Percentiles rank a stretch among this genome's conserved stretches.
These are phyloP conservation scores for Eutrema japonicum DNA, from an alignment of 345 rosid genomes.

Conservation along the genomic window DNA sequence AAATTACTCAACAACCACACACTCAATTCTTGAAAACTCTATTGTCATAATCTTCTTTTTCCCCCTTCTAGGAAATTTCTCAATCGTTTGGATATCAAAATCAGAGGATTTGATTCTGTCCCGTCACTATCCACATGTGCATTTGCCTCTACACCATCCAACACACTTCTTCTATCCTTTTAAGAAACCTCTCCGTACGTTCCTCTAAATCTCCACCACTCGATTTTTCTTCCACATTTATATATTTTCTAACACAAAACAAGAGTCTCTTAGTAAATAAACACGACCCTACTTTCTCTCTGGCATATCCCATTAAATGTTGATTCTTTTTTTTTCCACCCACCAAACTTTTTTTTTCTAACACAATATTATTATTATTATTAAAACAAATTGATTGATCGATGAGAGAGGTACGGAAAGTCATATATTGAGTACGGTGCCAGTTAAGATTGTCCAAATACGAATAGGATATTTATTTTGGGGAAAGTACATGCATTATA, in stretches of 20 bases:
- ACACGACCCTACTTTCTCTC: conserved; percentile 31
- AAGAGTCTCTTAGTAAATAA: conserved; percentile 23
- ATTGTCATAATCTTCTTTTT: conserved; percentile 8
- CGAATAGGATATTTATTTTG: conserved; percentile 26
- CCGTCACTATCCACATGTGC: conserved; percentile 44
- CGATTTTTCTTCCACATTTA: conserved; percentile 20
- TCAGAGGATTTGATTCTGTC: conserved; percentile 36
- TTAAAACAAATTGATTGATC: conserved; percentile 19
- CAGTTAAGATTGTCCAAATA: conserved; percentile 44
- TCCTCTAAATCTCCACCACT: conserved; percentile 28
- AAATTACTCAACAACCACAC: too few species aligned
- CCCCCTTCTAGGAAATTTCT: conserved; percentile 37
- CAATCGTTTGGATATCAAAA: conserved; percentile 8
- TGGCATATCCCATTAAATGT: conserved; percentile 37
- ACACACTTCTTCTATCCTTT: conserved; percentile 40
- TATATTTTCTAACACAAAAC: conserved; percentile 11
- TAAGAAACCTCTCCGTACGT: conserved; percentile 44
- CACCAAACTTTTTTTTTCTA: conserved; percentile 6
- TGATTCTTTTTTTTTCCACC: conserved; percentile 23
- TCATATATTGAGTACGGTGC: conserved; percentile 49
- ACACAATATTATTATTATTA: not conserved
- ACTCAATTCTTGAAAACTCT: conserved; percentile 41
- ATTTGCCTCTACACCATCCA: conserved; percentile 48
- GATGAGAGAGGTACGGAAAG: conserved; percentile 46
- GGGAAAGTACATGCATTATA: conserved; percentile 37